These are phyloP conservation scores for Eucalyptus albens DNA, from an alignment of 345 rosid species.

Conservation along the genomic window DNA sequence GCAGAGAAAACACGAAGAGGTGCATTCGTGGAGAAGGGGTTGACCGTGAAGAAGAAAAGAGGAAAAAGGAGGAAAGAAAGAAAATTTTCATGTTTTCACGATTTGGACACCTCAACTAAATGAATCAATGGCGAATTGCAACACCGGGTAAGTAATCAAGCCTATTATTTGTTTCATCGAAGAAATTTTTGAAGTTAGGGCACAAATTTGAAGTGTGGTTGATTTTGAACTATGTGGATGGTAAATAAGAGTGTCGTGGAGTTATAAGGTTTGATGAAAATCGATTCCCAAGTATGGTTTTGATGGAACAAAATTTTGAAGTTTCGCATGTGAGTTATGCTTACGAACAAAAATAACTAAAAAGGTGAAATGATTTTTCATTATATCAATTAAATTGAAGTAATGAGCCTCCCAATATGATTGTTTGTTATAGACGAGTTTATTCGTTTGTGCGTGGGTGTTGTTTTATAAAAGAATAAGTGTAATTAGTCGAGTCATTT, in stretches of 20 bases:
- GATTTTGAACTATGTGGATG: neutral
- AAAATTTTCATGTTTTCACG: no score
- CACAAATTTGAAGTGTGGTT: neutral
- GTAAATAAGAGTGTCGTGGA: neutral
- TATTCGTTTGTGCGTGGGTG: rapidly evolving
- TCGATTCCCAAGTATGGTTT: neutral
- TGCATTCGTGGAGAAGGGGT: neutral
- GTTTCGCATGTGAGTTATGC: rapidly evolving
- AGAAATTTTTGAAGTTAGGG: neutral
- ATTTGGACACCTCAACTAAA: neutral
- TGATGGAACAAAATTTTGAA: no score
- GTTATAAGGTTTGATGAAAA: neutral
- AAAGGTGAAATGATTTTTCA: no score
- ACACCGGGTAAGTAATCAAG: neutral
- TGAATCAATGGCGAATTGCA: neutral
- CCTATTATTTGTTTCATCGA: neutral
- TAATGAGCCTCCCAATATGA: no score
- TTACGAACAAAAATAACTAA: rapidly evolving
- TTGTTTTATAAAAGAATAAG: no score
- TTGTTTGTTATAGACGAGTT: neutral
- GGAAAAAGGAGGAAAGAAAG: neutral
- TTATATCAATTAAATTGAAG: no score
- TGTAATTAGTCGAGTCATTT: no score
- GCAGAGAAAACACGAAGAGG: no score
- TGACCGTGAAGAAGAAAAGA: neutral